Base-by-base conservation (phyloP, 805 yeast species). In the Millerozyma acaciae region DNA sequence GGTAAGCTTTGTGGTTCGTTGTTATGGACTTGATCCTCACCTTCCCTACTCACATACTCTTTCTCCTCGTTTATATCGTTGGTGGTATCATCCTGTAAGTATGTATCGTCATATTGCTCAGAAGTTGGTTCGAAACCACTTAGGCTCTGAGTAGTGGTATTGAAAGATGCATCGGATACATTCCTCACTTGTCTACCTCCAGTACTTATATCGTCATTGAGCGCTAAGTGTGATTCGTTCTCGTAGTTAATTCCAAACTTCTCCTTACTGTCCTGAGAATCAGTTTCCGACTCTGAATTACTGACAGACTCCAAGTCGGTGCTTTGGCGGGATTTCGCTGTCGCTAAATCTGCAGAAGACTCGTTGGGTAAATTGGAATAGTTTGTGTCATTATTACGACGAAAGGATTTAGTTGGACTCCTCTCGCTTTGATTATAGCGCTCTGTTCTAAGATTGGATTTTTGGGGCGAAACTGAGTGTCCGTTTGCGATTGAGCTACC, bases 301-400 rank as follows among this genome's bases (percentile, higher is more conserved):
- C 44, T 43, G 1, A 44, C 45, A 8, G 50, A 44, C 32, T 43
- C 50, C 17, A 47, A 33, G 16, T 46, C 47, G 6, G 18, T 17
- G 14, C 20, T 21, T 7, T 23, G 28, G 13, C 16, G 19, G 9
- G 21, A 23, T 26, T 30, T n/a, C 8, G 14, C 20, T 6, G 32
- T 4, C 21, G 23, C 13, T 17, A 48, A 36, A 37, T 49, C 51
- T 5, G 46, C 21, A 3, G 46, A 38, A 2, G 61, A 51, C 10
- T 35, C 39, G 39, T 58, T 53, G 9, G 64, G 60, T 38, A 56
- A 40, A 24, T 47, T 46, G 4, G 53, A 47, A 35, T 59, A 60
- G n/a, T 38, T 38, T 27, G 42, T 18, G 20, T 15, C 22, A 4
- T n/a, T 15, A 8, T 14, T 7, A 6, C 18, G 8, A 5, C 20